Conservation (phyloP, 2,329 filamentous ascomycete species). For the Pseudogymnoascus sp. region DNA sequence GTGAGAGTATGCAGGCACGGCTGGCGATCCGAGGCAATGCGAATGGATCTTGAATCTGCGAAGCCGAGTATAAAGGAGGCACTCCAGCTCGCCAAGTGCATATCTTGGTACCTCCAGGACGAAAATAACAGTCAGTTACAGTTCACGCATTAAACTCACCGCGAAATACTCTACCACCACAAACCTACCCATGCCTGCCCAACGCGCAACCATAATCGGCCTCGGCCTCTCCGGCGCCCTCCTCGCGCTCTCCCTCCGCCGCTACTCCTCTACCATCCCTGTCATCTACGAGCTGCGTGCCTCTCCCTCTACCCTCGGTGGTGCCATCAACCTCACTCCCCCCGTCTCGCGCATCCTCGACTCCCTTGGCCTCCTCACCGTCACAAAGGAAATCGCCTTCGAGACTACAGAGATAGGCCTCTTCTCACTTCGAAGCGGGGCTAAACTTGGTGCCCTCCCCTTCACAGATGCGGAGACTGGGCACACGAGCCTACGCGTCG, state of each 20-base stretch:
- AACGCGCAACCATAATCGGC: slow-evolving; percentile 34
- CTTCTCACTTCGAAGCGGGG: slow-evolving; percentile 24
- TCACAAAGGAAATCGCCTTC: slow-evolving; percentile 16
- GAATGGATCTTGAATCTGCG: neutral
- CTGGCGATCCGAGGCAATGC: neutral
- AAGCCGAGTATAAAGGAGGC: neutral
- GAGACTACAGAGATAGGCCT: slow-evolving; percentile 22
- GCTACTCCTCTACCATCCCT: slow-evolving; percentile 32
- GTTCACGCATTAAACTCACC: neutral
- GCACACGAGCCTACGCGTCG: slow-evolving; percentile 23
- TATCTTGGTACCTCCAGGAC: neutral
- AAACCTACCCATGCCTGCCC: neutral
- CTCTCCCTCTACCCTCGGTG: slow-evolving; percentile 36
- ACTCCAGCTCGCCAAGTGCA: neutral
- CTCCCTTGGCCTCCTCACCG: slow-evolving; percentile 28
- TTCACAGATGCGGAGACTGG: neutral
- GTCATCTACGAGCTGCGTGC: slow-evolving; percentile 42
- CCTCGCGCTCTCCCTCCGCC: slow-evolving; percentile 40
- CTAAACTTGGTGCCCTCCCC: slow-evolving; percentile 18
- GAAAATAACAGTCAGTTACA: neutral
- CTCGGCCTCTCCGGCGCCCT: slow-evolving; percentile 44
- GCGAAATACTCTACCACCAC: neutral
- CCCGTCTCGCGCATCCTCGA: slow-evolving; percentile 38
- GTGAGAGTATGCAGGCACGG: neutral
- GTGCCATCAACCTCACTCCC: slow-evolving; percentile 40